Evolutionary conservation across 768 basidiomycete genomes (phyloP).

Genomic region (Phlegmacium glaucopus): DNA sequence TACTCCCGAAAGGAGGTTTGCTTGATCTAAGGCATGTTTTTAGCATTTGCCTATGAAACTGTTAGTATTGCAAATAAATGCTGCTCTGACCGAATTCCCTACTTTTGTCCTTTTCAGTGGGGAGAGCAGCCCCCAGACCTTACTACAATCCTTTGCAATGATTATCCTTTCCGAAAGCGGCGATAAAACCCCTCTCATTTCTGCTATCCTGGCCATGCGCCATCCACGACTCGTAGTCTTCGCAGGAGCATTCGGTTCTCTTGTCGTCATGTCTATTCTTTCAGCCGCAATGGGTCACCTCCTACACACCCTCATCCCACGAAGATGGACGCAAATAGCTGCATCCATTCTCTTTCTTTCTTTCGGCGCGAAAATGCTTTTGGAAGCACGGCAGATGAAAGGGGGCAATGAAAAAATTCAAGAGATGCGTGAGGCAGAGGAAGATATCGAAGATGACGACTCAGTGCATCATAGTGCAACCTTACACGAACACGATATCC

Average conservation of each 20-base stretch:
- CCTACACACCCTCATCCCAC: constrained; percentile 78
- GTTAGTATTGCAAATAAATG: constrained; percentile 19
- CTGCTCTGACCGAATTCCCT: neutral
- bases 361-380: constrained; percentile 87
- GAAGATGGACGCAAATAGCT: constrained; percentile 58
- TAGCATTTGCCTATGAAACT: constrained; percentile 57
- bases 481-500: constrained; percentile 41
- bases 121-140: constrained; percentile 45
- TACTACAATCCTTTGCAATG: constrained; percentile 81
- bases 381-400: constrained; percentile 81
- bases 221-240: constrained; percentile 87
- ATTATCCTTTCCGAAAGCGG: constrained; percentile 93
- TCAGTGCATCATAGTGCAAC: constrained; percentile 36
- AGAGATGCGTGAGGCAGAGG: constrained; percentile 94
- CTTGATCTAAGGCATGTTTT: constrained; percentile 81
- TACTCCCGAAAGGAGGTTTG: constrained; percentile 85
- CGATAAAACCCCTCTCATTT: constrained; percentile 94
- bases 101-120: constrained; percentile 71
- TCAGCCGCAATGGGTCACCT: constrained; percentile 93
- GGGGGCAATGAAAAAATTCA: constrained; percentile 75
- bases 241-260: constrained; percentile 81
- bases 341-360: constrained; percentile 84
- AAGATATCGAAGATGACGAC: constrained; percentile 87
- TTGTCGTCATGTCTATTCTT: constrained; percentile 90
- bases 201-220: constrained; percentile 84